Conservation (phyloP, 225 moss, liverwort and hornwort genomes). For the Pseudoscleropodium purum region DNA sequence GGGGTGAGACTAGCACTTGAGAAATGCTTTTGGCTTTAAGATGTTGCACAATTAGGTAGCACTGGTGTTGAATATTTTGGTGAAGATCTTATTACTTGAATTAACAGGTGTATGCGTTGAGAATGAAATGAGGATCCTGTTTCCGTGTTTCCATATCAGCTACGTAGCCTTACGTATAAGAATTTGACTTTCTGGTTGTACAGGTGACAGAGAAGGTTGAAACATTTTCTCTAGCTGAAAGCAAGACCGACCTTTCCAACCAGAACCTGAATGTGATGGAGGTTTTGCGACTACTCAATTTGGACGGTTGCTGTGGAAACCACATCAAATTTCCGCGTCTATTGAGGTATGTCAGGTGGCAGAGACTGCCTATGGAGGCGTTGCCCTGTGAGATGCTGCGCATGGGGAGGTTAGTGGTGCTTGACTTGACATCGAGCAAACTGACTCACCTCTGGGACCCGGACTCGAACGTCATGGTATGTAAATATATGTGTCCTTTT, state of each 20-base stretch:
- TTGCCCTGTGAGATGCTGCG: background rate
- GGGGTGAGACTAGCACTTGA: background rate
- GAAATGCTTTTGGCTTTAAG: background rate
- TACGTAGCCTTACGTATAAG: no score
- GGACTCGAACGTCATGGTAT: background rate
- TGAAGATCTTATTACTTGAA: background rate
- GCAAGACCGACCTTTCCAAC: background rate
- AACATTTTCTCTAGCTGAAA: background rate
- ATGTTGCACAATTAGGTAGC: background rate
- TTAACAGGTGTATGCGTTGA: background rate
- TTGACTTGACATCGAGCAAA: conserved; percentile 1
- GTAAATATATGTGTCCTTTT: background rate
- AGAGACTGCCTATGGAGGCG: background rate
- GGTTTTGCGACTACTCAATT: conserved; percentile 2
- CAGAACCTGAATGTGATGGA: background rate
- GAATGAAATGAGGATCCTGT: background rate
- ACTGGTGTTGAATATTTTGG: background rate
- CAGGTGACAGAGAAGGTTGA: conserved; percentile 5
- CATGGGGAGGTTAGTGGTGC: background rate
- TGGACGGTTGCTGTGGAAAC: background rate
- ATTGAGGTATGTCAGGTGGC: background rate
- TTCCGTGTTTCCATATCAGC: background rate
- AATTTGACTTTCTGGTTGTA: background rate
- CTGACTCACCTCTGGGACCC: background rate
- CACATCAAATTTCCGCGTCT: background rate